Percentiles rank a stretch among this genome's conserved stretches.
phyloP scores from a whole-genome alignment of 2,329 filamentous ascomycete species.

The Sclerotinia glacialis region DNA sequence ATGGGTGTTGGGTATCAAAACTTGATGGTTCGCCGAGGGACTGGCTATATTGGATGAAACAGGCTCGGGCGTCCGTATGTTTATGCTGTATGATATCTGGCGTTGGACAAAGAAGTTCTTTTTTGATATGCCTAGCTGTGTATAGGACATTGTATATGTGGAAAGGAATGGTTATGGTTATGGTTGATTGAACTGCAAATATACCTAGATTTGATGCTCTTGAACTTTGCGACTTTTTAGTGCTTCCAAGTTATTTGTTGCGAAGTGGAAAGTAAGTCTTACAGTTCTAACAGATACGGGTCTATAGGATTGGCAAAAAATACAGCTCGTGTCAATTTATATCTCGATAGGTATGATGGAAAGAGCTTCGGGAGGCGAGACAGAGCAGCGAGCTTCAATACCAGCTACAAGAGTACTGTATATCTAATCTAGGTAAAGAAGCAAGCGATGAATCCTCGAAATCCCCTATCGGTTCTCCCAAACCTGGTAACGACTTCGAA shows the following conservation, averaged over 20 bases:
- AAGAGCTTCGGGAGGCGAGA: not conserved
- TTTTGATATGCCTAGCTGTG: not conserved
- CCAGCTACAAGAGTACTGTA: not conserved
- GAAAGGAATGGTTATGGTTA: not conserved
- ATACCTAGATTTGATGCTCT: slow-evolving; percentile 4
- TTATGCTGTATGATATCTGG: slow-evolving; percentile 13
- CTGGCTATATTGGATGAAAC: slow-evolving; percentile 1
- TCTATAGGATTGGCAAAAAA: not conserved
- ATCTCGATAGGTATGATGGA: not conserved
- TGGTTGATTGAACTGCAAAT: not conserved
- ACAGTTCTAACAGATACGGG: no score
- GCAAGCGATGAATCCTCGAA: not conserved
- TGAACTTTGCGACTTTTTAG: not conserved
- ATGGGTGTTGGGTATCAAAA: slow-evolving; percentile 17
- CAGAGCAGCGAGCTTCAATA: not conserved
- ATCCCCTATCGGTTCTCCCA: no score
- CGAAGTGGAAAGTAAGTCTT: not conserved
- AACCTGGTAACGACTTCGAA: no score
- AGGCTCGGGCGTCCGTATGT: slow-evolving; percentile 2
- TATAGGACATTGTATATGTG: slow-evolving; percentile 4
- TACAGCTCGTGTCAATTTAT: not conserved
- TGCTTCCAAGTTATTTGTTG: not conserved
- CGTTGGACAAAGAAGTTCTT: not conserved
- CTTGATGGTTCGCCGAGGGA: slow-evolving; percentile 1
- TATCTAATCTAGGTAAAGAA: not conserved